These are phyloP conservation scores for Talaromyces thailandensis DNA, from an alignment of 495 filamentous ascomycete genomes.

Conservation along the genomic window DNA sequence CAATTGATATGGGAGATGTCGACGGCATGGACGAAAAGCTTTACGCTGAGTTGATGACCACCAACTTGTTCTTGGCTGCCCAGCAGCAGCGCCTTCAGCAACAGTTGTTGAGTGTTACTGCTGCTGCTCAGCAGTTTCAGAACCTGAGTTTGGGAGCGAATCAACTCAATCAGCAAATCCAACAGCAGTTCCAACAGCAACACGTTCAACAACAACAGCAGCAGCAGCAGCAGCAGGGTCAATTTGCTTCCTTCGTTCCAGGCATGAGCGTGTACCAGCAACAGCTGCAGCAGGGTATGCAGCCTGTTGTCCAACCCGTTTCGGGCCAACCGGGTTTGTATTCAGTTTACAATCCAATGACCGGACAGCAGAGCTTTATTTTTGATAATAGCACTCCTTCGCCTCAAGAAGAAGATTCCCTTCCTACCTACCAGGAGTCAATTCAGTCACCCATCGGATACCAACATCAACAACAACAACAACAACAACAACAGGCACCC, in stretches of 20 bases:
- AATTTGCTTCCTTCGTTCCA: slow-evolving; percentile 26
- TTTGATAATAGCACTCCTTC: slow-evolving; percentile 43
- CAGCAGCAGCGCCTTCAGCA: slow-evolving; percentile 79
- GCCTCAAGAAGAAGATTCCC: slow-evolving; percentile 22
- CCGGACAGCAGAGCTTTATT: slow-evolving; percentile 68
- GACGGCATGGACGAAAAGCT: slow-evolving; percentile 69
- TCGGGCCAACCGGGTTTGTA: slow-evolving; percentile 66
- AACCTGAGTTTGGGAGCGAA: slow-evolving; percentile 48
- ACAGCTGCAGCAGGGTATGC: slow-evolving; percentile 64
- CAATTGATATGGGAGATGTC: slow-evolving; percentile 57
- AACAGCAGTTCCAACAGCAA: slow-evolving; percentile 7
- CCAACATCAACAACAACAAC: slow-evolving; percentile 15
- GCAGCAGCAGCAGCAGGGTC: slow-evolving; percentile 13
- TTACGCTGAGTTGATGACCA: slow-evolving; percentile 75
- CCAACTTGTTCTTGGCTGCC: slow-evolving; percentile 76
- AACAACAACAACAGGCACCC: slow-evolving; percentile 25
- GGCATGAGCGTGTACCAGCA: slow-evolving; percentile 52
- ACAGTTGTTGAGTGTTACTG: slow-evolving; percentile 47
- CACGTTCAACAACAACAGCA: slow-evolving; percentile 11
- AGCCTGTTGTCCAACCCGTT: slow-evolving; percentile 60
- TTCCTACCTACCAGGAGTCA: slow-evolving; percentile 24
- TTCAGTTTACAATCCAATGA: slow-evolving; percentile 72
- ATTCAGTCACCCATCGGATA: slow-evolving; percentile 35
- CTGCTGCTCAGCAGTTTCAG: slow-evolving; percentile 67
- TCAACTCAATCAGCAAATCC: slow-evolving; percentile 30